Conservation (phyloP, 306 rosid species). For the Fragaria ananassa region DNA sequence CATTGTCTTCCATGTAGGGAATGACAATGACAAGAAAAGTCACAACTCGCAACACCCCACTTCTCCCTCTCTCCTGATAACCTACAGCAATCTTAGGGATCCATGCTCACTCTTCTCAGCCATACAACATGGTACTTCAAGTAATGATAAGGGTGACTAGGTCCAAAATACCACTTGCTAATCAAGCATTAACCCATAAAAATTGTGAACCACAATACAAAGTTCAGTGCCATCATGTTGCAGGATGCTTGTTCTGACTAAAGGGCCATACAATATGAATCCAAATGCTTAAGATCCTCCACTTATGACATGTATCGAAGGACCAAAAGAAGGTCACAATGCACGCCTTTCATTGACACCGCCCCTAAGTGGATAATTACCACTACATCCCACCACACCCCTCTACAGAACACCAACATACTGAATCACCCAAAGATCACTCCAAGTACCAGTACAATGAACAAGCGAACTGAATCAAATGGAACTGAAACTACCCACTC, state of each 20-base stretch:
- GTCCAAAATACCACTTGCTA: not conserved
- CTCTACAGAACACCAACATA: slow-evolving; percentile 30
- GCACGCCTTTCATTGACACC: slow-evolving; percentile 15
- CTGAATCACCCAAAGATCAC: slow-evolving; percentile 23
- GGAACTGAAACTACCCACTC: slow-evolving; percentile 18
- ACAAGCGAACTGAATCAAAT: slow-evolving; percentile 10
- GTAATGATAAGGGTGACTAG: slow-evolving; percentile 13
- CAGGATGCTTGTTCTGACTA: slow-evolving; percentile 13
- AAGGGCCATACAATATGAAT: slow-evolving; percentile 8
- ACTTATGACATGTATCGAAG: slow-evolving; percentile 28
- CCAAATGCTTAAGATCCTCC: slow-evolving; percentile 29
- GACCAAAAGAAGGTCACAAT: slow-evolving; percentile 33
- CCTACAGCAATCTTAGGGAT: slow-evolving; percentile 22
- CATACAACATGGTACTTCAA: slow-evolving; percentile 25
- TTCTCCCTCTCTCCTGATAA: slow-evolving; percentile 27
- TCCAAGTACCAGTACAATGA: slow-evolving; percentile 8
- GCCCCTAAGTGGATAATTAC: slow-evolving; percentile 18
- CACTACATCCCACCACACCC: slow-evolving; percentile 31
- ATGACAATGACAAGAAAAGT: slow-evolving; percentile 13
- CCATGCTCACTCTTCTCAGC: slow-evolving; percentile 23
- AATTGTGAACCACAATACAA: slow-evolving; percentile 11
- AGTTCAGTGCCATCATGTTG: slow-evolving; percentile 20
- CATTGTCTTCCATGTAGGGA: slow-evolving; percentile 23
- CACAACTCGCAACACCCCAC: slow-evolving; percentile 16
- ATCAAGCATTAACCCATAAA: not conserved